These are phyloP conservation scores for Azolla pinnata DNA, from an alignment of 75 land plant species.

Conservation along the genomic window DNA sequence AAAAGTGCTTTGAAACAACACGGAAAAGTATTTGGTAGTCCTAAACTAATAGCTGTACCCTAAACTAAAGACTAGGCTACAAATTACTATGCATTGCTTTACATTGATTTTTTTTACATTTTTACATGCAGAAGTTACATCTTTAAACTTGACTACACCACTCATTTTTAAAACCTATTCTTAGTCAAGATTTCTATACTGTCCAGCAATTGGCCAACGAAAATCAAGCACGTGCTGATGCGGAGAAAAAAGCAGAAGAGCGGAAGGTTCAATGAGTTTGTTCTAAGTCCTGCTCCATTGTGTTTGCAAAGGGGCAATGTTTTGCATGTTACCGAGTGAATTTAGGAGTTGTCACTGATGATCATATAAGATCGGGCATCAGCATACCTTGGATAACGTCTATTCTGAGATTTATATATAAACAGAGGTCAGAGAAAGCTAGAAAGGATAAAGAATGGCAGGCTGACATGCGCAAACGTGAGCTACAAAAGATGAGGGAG, in stretches of 20 bases:
- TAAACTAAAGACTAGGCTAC: too few species aligned
- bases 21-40: too few species aligned
- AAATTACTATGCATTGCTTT: too few species aligned
- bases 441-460: slow-evolving; percentile 23
- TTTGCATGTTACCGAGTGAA: too few species aligned
- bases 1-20: too few species aligned
- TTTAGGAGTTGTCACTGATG: not conserved
- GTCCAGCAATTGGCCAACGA: slow-evolving; percentile 17
- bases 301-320: slow-evolving; percentile 1
- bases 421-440: slow-evolving; percentile 15
- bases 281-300: not conserved
- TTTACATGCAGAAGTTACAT: too few species aligned
- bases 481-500: slow-evolving; percentile 16
- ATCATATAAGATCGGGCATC: not conserved
- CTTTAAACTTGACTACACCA: too few species aligned
- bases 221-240: slow-evolving; percentile 13
- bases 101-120: too few species aligned
- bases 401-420: too few species aligned
- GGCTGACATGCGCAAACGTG: slow-evolving; percentile 13
- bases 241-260: slow-evolving; percentile 13
- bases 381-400: not conserved
- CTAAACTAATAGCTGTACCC: too few species aligned
- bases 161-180: not conserved
- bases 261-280: too few species aligned
- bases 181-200: not conserved